A percentile compares a stretch with the other conserved stretches of the same genome.
phyloP scores from a whole-genome alignment of 1,139 yeast species.

The Hemisphaericaspora xylofermentans region DNA sequence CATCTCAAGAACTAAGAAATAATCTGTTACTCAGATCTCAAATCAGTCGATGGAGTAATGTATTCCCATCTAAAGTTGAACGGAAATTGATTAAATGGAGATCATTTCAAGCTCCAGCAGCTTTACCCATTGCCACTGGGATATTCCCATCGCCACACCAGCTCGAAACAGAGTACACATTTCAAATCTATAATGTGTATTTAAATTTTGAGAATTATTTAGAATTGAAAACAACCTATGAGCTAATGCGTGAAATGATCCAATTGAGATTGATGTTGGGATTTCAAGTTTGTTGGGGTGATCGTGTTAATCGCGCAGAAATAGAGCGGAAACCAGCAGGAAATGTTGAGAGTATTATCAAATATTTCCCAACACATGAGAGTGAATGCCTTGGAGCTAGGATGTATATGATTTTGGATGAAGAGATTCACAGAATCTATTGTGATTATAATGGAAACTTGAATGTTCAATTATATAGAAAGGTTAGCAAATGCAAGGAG shows the following conservation, averaged over 20 bases:
- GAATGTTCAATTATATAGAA: conserved; percentile 71
- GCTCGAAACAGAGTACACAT: conserved; percentile 60
- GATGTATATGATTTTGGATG: conserved; percentile 72
- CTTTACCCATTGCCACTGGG: conserved; percentile 78
- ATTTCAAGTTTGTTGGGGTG: conserved; percentile 83
- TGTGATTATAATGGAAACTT: conserved; percentile 69
- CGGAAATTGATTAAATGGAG: conserved; percentile 83
- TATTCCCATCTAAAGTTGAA: conserved; percentile 68
- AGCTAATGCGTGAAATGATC: conserved; percentile 82
- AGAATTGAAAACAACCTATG: conserved; percentile 54
- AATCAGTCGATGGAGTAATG: conserved; percentile 76
- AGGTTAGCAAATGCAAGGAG: conserved; percentile 11
- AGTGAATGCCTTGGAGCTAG: conserved; percentile 53
- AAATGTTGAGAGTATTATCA: conserved; percentile 42
- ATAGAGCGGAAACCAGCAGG: conserved; percentile 60
- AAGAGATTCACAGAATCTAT: conserved; percentile 80
- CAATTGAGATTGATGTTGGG: conserved; percentile 81
- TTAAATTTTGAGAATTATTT: conserved; percentile 53
- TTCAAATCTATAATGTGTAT: conserved; percentile 63
- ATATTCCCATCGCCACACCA: conserved; percentile 71
- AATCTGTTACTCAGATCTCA: conserved; percentile 43
- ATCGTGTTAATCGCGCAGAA: conserved; percentile 64
- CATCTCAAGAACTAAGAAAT: conserved; percentile 57
- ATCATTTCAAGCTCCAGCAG: conserved; percentile 89
- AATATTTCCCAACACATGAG: conserved; percentile 35